A percentile compares a stretch with the other conserved stretches of the same genome.
Conservation (phyloP, 805 yeast species). For the Schizosaccharomyces lindneri region DNA sequence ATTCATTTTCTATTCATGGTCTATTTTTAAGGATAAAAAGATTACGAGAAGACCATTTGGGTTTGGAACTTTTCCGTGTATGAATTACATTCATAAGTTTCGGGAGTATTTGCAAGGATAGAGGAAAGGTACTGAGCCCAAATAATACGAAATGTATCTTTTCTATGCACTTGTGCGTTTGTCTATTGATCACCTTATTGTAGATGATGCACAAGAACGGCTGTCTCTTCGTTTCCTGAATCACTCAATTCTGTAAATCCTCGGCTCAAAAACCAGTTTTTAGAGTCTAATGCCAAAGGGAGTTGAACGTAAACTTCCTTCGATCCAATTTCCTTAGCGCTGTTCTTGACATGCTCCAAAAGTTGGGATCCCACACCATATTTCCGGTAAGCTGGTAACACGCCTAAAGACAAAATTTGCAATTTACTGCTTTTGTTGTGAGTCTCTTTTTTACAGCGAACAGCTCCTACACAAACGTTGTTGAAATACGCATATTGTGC, state of each 20-base stretch:
- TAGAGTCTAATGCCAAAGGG: neutral
- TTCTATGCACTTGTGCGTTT: no score
- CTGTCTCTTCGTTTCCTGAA: neutral
- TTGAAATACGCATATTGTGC: constrained; percentile 1
- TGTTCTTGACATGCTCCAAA: neutral
- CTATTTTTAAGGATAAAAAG: no score
- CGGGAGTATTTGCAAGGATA: no score
- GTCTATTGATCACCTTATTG: neutral
- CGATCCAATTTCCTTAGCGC: neutral
- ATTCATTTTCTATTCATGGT: no score
- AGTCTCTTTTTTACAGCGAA: neutral
- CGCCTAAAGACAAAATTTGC: neutral
- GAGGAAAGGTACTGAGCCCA: no score
- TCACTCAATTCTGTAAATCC: neutral
- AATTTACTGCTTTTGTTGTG: neutral
- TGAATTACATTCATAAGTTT: no score
- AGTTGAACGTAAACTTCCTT: neutral
- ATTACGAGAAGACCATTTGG: no score
- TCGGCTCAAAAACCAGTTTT: neutral
- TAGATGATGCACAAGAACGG: neutral
- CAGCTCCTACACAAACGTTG: neutral
- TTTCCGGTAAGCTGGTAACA: neutral
- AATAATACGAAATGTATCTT: no score
- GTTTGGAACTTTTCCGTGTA: no score
- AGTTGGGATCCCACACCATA: neutral